phyloP scores from a whole-genome alignment of 129 eudicot genomes.

The Glebionis coronaria region DNA sequence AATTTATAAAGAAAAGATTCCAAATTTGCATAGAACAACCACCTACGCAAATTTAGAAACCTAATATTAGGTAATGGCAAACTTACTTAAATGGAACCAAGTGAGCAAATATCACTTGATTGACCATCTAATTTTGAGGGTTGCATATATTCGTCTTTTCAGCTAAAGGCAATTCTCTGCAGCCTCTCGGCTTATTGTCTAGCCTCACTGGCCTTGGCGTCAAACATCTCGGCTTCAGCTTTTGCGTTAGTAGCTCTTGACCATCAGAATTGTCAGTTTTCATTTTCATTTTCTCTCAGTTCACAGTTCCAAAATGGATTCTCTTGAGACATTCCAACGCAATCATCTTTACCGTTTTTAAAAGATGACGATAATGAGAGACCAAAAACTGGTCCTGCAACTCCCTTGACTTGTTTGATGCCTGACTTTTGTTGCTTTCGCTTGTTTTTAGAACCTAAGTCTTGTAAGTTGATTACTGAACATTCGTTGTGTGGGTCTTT shows the following conservation, averaged over 20 bases:
- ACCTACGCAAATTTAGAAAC: neutral
- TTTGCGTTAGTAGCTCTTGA: no score
- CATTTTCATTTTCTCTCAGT: constrained; percentile 48
- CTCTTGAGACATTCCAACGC: constrained; percentile 50
- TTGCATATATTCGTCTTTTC: no score
- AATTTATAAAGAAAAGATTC: no score
- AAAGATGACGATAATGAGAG: constrained; percentile 48
- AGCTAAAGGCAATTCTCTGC: no score
- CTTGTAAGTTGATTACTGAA: constrained; percentile 77
- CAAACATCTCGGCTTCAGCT: no score
- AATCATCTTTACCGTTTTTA: constrained; percentile 43
- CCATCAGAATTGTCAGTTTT: constrained; percentile 64
- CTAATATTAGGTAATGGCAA: constrained; percentile 2
- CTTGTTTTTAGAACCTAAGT: constrained; percentile 48
- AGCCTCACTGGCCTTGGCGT: no score
- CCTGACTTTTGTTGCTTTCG: constrained; percentile 49
- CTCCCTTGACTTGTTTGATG: constrained; percentile 52
- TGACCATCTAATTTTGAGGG: constrained; percentile 53
- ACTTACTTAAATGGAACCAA: constrained; percentile 39
- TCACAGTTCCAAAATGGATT: constrained; percentile 78
- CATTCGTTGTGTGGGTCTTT: constrained; percentile 54
- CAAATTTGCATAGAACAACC: neutral
- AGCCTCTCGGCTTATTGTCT: no score
- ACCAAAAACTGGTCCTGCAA: constrained; percentile 52
- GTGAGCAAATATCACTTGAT: constrained; percentile 36